Evolutionary conservation across 179 eudicot genomes (phyloP), one percentile per base, ranked within the genome.

Genomic region (Gypsophila paniculata): DNA sequence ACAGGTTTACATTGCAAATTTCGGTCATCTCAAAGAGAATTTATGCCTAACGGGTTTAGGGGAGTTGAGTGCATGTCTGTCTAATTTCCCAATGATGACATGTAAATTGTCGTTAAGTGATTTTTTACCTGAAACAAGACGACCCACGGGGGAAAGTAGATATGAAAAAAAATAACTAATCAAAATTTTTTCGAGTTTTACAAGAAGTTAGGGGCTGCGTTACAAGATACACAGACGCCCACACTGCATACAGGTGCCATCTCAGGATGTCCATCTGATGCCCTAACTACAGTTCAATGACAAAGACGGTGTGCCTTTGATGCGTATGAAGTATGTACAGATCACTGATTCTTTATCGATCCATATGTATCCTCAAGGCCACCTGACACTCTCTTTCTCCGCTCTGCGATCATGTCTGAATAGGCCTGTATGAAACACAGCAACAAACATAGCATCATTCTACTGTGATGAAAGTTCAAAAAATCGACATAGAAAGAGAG

Each of bases 341-440:
- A 25, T 85, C 71, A 85, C 69, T 70, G 80, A 62, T 78, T 75
- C 72, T 82, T 89, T 53, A 75, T 25, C 69, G 59, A 65, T 66
- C 98, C 98, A 70, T 85, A 93, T 0, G 93, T 93, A 84, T 93
- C 98, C 80, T 93, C 98, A 34, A 75, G 58, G 10, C 98, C 98
- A 17, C 77, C 84, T 21, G 81, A 88, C 65, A 93, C 90, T 68
- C 78, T 85, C 75, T 80, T 82, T 79, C 97, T 83, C 70, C 98
- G 82, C 78, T 88, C 98, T 0, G 84, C 90, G 73, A 93, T 91
- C 97, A 91, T 91, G 72, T 87, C 88, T 12, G 97, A 72, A 73
- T 93, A 89, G 19, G 81, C 78, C 98, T 93, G 90, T 29, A 34
- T 26, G 46, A 59, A 26, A 5, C 46, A 44, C 51, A 58, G 29